Evolutionary conservation across 2,329 filamentous ascomycete species (phyloP).

Genomic region (Hyphodiscus sp.): DNA sequence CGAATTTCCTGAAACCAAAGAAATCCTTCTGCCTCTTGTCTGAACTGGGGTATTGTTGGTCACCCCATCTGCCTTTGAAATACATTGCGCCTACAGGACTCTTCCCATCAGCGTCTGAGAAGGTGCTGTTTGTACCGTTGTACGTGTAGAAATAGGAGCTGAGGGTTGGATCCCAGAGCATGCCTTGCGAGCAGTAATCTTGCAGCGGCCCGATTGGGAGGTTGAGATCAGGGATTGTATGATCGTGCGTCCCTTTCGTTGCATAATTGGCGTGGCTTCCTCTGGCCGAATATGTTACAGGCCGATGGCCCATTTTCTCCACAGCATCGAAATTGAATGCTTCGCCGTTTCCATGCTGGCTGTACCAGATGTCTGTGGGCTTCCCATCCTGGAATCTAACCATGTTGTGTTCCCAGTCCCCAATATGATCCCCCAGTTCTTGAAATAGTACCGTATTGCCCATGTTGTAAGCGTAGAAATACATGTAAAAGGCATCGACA

Average conservation of each 20-base stretch:
- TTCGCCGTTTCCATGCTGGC: slow-evolving; percentile 55
- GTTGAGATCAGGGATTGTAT: slow-evolving; percentile 55
- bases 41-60: slow-evolving; percentile 48
- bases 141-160: slow-evolving; percentile 51
- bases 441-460: slow-evolving; percentile 27
- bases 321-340: slow-evolving; percentile 53
- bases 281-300: slow-evolving; percentile 51
- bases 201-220: slow-evolving; percentile 46
- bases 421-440: slow-evolving; percentile 46
- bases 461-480: slow-evolving; percentile 31
- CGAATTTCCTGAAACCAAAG: slow-evolving; percentile 44
- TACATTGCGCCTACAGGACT: slow-evolving; percentile 48
- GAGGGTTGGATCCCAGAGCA: slow-evolving; percentile 53
- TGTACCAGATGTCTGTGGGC: slow-evolving; percentile 54
- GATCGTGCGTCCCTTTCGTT: slow-evolving; percentile 51
- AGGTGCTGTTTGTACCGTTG: slow-evolving; percentile 29
- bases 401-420: slow-evolving; percentile 64
- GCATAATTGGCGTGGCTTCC: slow-evolving; percentile 62
- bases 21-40: slow-evolving; percentile 35
- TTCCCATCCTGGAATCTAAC: slow-evolving; percentile 52
- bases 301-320: slow-evolving; percentile 46
- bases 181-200: slow-evolving; percentile 48
- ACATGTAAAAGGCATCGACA: slow-evolving; percentile 31
- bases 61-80: slow-evolving; percentile 56
- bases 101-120: slow-evolving; percentile 17